These are phyloP conservation scores for Ilex paraguariensis DNA, from an alignment of 305 asterid species.

Conservation along the genomic window DNA sequence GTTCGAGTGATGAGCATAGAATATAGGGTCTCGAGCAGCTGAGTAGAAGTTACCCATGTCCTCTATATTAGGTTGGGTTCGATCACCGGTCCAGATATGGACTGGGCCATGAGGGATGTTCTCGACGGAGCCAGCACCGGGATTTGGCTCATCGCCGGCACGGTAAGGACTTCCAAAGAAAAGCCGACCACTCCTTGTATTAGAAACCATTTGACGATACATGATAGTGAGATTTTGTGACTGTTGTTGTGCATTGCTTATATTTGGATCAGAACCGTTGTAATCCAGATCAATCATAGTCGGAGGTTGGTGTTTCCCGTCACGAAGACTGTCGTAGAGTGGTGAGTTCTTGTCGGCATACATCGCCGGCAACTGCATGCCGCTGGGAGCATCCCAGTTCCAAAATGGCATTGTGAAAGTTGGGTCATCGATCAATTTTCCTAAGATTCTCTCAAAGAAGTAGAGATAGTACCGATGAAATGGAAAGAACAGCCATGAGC, in stretches of 20 bases:
- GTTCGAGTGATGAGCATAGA: constrained; percentile 24
- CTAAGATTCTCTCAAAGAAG: constrained; percentile 67
- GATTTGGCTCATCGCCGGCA: constrained; percentile 24
- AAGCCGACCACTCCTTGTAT: constrained; percentile 11
- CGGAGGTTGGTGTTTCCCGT: constrained; percentile 62
- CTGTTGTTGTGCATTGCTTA: constrained; percentile 15
- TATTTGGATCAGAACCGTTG: constrained; percentile 25
- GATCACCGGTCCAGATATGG: constrained; percentile 41
- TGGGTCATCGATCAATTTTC: constrained; percentile 57
- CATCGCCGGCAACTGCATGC: constrained; percentile 52
- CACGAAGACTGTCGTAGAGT: constrained; percentile 51
- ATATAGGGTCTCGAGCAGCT: constrained; percentile 23
- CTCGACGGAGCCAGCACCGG: constrained; percentile 33
- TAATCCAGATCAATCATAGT: constrained; percentile 42
- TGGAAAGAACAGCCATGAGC: constrained; percentile 71
- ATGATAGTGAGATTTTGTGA: constrained; percentile 27
- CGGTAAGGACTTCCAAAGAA: constrained; percentile 40
- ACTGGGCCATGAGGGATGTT: constrained; percentile 31
- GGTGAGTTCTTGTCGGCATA: constrained; percentile 42
- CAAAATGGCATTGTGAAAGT: constrained; percentile 68
- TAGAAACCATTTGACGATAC: constrained; percentile 37
- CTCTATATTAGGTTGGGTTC: constrained; percentile 14
- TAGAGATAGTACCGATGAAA: constrained; percentile 64
- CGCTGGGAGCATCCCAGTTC: constrained; percentile 73
- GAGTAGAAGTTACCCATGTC: constrained; percentile 40